A percentile compares a stretch with the other conserved stretches of the same genome.
phyloP scores from a whole-genome alignment of 1,284 basidiomycete species.

The Thelephora terrestris region DNA sequence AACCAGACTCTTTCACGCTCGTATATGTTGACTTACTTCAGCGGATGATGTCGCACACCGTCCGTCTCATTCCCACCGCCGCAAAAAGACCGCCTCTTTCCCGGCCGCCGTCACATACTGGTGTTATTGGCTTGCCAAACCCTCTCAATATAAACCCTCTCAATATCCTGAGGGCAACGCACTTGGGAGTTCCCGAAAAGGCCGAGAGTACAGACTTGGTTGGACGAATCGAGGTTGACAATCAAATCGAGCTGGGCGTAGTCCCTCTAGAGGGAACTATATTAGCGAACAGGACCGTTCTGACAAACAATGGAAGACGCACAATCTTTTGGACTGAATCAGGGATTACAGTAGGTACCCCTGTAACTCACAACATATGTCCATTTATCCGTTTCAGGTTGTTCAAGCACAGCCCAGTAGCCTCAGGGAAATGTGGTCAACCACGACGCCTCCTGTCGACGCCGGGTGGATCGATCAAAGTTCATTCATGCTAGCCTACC shows the following conservation, averaged over 20 bases:
- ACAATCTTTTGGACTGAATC: slow-evolving; percentile 36
- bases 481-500: too few species aligned
- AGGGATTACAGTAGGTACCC: slow-evolving; percentile 30
- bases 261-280: slow-evolving; percentile 22
- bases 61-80: slow-evolving; percentile 2
- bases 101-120: not conserved
- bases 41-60: slow-evolving; percentile 9
- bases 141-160: slow-evolving; percentile 56
- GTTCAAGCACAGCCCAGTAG: too few species aligned
- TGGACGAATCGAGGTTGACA: slow-evolving; percentile 5
- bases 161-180: slow-evolving; percentile 35
- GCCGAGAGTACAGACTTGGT: slow-evolving; percentile 6
- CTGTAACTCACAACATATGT: too few species aligned
- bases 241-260: slow-evolving; percentile 10
- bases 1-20: slow-evolving; percentile 15
- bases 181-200: slow-evolving; percentile 29
- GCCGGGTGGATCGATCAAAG: too few species aligned
- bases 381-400: too few species aligned
- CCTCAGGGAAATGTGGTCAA: too few species aligned
- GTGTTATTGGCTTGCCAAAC: slow-evolving; percentile 29
- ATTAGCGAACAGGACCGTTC: slow-evolving; percentile 25
- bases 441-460: too few species aligned
- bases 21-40: slow-evolving; percentile 15
- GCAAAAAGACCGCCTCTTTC: not conserved
- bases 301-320: slow-evolving; percentile 19